Base-by-base conservation (phyloP, 2,329 filamentous ascomycete species). In the Colletotrichum cuscutae region DNA sequence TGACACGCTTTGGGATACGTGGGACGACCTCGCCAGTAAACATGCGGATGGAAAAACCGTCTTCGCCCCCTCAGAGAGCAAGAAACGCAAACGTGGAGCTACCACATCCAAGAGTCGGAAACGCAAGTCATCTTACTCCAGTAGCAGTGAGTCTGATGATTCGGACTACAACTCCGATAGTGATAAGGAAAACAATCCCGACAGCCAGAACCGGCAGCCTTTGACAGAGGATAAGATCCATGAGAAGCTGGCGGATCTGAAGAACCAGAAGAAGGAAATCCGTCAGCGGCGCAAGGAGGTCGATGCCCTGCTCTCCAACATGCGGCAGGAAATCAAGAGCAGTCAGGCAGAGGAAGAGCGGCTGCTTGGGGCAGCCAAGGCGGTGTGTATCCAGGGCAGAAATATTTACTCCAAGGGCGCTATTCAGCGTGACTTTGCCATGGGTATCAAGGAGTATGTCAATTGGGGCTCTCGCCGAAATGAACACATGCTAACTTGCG, bases 311-410 rank as follows among this genome's bases (percentile, higher is more conserved):
- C 30, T 73, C 7, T 61, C 42, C 6, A 57, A 63, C 2, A 26
- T 65, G 3, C 70, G 63, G 2, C 49, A 71, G 9, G 49, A 63
- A 7, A 66, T 73, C 13, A 62, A 71, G 35, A 49, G n/a, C 2
- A n/a, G 65, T 13, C 63, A 72, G 62, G 54, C 58, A 3, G 75
- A 78, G 64, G 75, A 73, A 53, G 69, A 74, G 7, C 59, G 46
- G 1, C 53, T 72, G 1, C 30, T 77, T 1, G 65, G 72, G 3
- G 53, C 65, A 62, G 68, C 74, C 46, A 53, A 64, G 46, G 35
- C 67, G 12, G 74, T 59, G 82, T 86, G 90, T 73, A 90, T 93
- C 65, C 80, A 82, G 15, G 86, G 84, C 5, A 83, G 90, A 42
- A 93, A 92, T 61, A 77, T 85, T 0, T 90, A 89, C 70, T 88